Percentiles rank a stretch among this genome's conserved stretches.
phyloP scores from a whole-genome alignment of 441 rosid genomes.

The Erysimum cheiri region DNA sequence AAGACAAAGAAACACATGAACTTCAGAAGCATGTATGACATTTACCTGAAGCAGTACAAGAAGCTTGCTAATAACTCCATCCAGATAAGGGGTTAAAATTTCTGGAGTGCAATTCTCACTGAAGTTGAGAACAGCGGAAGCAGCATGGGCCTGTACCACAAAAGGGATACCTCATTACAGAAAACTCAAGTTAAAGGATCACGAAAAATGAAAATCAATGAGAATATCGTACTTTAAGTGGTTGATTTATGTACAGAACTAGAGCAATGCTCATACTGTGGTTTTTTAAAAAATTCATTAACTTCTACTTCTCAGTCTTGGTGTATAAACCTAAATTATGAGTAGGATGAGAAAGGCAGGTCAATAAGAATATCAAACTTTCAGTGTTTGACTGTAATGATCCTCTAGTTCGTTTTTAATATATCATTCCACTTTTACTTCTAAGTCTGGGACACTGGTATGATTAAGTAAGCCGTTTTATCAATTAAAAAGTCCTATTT shows the following conservation, averaged over 20 bases:
- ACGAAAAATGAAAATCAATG: conserved; percentile 13
- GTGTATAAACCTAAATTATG: background rate
- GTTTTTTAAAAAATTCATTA: background rate
- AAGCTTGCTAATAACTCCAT: conserved; percentile 60
- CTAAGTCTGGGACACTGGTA: background rate
- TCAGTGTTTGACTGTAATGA: background rate
- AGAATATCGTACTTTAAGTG: conserved; percentile 2
- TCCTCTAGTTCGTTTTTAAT: background rate
- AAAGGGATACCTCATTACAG: background rate
- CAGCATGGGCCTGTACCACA: conserved; percentile 55
- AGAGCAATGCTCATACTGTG: too few species aligned
- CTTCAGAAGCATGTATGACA: background rate
- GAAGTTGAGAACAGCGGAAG: conserved; percentile 56
- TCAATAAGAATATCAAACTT: background rate
- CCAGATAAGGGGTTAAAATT: conserved; percentile 53
- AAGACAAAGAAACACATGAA: conserved; percentile 15
- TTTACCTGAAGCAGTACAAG: conserved; percentile 60
- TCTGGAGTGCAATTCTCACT: conserved; percentile 59
- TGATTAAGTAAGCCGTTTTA: background rate
- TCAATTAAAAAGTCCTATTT: background rate
- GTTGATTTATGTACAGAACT: too few species aligned
- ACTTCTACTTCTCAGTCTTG: conserved; percentile 3
- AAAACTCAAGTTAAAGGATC: conserved; percentile 13
- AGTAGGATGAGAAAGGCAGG: background rate
- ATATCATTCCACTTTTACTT: background rate